These are phyloP conservation scores for Diatrype stigma DNA, from an alignment of 2,329 filamentous ascomycete species.

Conservation along the genomic window DNA sequence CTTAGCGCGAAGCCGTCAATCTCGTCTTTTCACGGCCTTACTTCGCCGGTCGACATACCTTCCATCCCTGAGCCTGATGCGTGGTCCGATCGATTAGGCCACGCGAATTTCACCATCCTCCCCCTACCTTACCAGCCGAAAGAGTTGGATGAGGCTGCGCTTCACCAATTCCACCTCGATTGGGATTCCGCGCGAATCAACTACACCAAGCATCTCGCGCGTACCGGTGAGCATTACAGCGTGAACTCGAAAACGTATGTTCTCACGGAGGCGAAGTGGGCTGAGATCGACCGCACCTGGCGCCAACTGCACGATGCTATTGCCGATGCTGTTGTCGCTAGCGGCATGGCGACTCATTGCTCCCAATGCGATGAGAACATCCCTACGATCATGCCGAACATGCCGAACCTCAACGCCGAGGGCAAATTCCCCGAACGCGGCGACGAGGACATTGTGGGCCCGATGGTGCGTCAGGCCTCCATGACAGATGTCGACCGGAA, in stretches of 20 bases:
- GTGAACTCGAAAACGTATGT: constrained; percentile 83
- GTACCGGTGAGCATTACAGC: constrained; percentile 87
- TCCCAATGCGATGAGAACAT: constrained; percentile 51
- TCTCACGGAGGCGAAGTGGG: constrained; percentile 86
- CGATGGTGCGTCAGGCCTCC: constrained; percentile 66
- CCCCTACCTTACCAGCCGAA: constrained; percentile 76
- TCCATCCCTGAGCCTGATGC: constrained; percentile 63
- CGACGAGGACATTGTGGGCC: constrained; percentile 89
- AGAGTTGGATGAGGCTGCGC: constrained; percentile 50
- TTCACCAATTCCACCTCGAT: constrained; percentile 65
- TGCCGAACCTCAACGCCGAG: constrained; percentile 67
- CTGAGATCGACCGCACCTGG: constrained; percentile 73
- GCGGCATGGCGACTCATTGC: constrained; percentile 33
- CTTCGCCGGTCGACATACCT: constrained; percentile 34
- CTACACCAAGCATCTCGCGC: constrained; percentile 83
- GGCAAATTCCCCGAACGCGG: constrained; percentile 86
- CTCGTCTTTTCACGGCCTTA: constrained; percentile 62
- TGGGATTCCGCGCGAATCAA: constrained; percentile 82
- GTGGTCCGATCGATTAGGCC: constrained; percentile 81
- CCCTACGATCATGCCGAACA: constrained; percentile 62
- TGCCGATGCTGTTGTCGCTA: constrained; percentile 46
- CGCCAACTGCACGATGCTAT: constrained; percentile 64
- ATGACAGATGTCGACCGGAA: constrained; percentile 37
- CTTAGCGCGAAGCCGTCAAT: constrained; percentile 74
- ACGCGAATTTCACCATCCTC: constrained; percentile 87